Conservation (phyloP, 345 rosid species). For the Reutealis trisperma region DNA sequence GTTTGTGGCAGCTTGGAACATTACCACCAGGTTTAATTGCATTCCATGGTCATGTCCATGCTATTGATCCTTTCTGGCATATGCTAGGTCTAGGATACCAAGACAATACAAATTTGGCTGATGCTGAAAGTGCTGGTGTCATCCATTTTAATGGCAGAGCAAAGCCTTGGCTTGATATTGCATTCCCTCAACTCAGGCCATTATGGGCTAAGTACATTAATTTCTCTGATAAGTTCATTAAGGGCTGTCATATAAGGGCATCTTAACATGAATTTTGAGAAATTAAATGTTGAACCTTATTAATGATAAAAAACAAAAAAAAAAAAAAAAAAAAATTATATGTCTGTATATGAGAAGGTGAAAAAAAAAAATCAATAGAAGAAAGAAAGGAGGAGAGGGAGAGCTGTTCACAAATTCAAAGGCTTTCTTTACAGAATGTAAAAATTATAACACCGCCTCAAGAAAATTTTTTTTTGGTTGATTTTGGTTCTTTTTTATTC, state of each 20-base stretch:
- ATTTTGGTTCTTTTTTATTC: background rate
- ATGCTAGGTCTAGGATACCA: slow-evolving; percentile 97
- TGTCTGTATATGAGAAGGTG: slow-evolving; percentile 21
- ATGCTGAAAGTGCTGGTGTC: slow-evolving; percentile 77
- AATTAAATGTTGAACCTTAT: background rate
- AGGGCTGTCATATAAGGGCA: slow-evolving; percentile 71
- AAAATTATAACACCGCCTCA: slow-evolving; percentile 21
- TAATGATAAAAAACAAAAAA: slow-evolving; percentile 19
- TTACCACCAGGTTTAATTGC: slow-evolving; percentile 92
- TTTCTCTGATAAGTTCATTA: slow-evolving; percentile 88
- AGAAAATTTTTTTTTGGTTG: background rate
- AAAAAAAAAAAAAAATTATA: slow-evolving; percentile 4
- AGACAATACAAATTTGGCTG: slow-evolving; percentile 64
- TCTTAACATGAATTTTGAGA: slow-evolving; percentile 39
- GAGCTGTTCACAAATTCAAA: slow-evolving; percentile 36
- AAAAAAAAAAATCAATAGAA: background rate
- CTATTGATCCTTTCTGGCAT: slow-evolving; percentile 96
- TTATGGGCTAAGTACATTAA: slow-evolving; percentile 82
- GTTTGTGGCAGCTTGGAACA: slow-evolving; percentile 97
- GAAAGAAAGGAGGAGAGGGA: slow-evolving; percentile 29
- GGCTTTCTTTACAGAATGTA: slow-evolving; percentile 24
- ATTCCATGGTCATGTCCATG: slow-evolving; percentile 84
- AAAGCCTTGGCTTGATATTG: slow-evolving; percentile 98
- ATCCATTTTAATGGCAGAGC: slow-evolving; percentile 97
- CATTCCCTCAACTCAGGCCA: slow-evolving; percentile 77